Percentiles rank a stretch among this genome's conserved stretches.
These are phyloP conservation scores for Didymella glomerata DNA, from an alignment of 2,329 filamentous ascomycete genomes.

Conservation along the genomic window DNA sequence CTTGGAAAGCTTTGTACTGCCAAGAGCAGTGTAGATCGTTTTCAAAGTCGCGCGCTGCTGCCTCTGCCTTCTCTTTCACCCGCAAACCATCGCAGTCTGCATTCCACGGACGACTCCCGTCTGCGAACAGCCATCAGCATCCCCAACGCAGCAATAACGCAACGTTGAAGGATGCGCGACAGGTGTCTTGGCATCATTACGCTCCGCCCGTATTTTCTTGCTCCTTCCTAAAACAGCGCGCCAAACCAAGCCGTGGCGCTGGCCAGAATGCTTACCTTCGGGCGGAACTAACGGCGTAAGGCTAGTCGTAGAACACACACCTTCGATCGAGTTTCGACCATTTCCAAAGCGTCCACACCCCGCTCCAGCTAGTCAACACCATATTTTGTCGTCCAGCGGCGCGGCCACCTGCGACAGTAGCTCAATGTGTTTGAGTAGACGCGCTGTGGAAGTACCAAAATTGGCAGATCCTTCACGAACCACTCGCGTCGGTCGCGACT, in stretches of 20 bases:
- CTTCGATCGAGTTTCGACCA: constrained; percentile 18
- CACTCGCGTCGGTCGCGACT: not conserved
- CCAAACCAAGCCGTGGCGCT: constrained; percentile 15
- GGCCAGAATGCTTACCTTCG: constrained; percentile 21
- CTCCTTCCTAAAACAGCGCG: constrained; percentile 17
- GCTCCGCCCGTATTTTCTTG: constrained; percentile 16
- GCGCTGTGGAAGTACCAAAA: not conserved
- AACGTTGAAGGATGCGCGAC: constrained; percentile 12
- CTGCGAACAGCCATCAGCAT: constrained; percentile 7
- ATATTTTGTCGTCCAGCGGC: constrained; percentile 10
- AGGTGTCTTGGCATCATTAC: constrained; percentile 21
- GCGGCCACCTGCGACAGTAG: constrained; percentile 8
- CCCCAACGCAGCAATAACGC: not conserved
- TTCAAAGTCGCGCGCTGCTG: not conserved
- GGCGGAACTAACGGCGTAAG: constrained; percentile 4
- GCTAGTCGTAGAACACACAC: constrained; percentile 14
- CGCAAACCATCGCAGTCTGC: not conserved
- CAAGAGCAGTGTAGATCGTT: not conserved
- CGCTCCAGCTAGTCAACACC: constrained; percentile 14
- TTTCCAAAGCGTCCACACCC: constrained; percentile 16
- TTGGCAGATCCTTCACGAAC: not conserved
- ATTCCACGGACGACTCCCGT: not conserved
- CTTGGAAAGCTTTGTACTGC: constrained; percentile 21
- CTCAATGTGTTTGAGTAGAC: not conserved
- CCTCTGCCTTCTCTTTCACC: not conserved